phyloP scores from a whole-genome alignment of 805 yeast genomes.

The Pichia nanzhaoensis region DNA sequence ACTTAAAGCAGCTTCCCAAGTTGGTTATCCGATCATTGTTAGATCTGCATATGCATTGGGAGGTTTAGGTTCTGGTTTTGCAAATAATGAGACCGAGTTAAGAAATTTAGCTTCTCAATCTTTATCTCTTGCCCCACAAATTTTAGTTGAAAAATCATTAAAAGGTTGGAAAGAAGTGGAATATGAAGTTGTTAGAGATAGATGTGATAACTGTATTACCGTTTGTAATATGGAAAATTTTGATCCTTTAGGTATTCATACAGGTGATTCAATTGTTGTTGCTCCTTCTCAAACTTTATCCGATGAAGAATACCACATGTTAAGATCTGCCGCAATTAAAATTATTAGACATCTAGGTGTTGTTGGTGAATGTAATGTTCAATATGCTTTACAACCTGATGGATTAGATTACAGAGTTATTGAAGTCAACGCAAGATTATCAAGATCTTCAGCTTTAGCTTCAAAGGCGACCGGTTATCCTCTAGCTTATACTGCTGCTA shows the following conservation, averaged over 20 bases:
- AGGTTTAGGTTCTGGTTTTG: slow-evolving; percentile 97
- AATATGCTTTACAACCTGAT: slow-evolving; percentile 93
- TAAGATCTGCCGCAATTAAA: slow-evolving; percentile 94
- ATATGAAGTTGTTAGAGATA: slow-evolving; percentile 96
- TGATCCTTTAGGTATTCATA: slow-evolving; percentile 96
- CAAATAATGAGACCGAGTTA: slow-evolving; percentile 74
- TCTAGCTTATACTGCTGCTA: slow-evolving; percentile 97
- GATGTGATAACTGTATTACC: slow-evolving; percentile 94
- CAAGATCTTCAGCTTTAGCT: slow-evolving; percentile 96
- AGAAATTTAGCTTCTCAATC: slow-evolving; percentile 86
- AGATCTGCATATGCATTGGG: slow-evolving; percentile 97
- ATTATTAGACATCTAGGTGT: slow-evolving; percentile 97
- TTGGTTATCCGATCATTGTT: slow-evolving; percentile 94
- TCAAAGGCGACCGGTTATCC: slow-evolving; percentile 99
- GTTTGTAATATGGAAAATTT: slow-evolving; percentile 99
- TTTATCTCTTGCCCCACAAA: slow-evolving; percentile 86
- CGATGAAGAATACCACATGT: slow-evolving; percentile 97
- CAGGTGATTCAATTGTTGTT: slow-evolving; percentile 98
- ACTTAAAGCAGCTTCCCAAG: slow-evolving; percentile 74
- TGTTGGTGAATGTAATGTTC: slow-evolving; percentile 98
- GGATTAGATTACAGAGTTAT: slow-evolving; percentile 93
- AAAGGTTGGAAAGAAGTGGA: slow-evolving; percentile 99
- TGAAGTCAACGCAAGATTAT: slow-evolving; percentile 95
- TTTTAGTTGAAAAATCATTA: slow-evolving; percentile 90
- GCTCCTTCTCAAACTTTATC: slow-evolving; percentile 98